Percentiles rank a stretch among this genome's conserved stretches.
Evolutionary conservation across 768 basidiomycete genomes (phyloP).

Genomic region (Leucocoprinus birnbaumii): DNA sequence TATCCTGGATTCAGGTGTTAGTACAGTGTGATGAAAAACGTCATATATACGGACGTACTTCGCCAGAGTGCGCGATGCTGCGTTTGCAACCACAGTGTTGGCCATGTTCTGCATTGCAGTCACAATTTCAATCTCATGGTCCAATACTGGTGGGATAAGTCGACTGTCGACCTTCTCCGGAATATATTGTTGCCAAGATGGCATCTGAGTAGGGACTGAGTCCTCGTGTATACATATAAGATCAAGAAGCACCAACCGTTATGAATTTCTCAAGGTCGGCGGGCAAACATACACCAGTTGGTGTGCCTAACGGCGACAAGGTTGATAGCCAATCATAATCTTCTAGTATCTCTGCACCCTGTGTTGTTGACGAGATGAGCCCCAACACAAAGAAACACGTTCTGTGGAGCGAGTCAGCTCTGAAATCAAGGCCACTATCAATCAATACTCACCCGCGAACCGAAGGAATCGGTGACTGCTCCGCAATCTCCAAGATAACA

Average conservation of each 20-base stretch:
- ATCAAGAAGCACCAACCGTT: conserved; percentile 70
- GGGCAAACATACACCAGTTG: conserved; percentile 91
- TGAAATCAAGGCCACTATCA: neutral
- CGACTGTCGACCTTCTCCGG: conserved; percentile 39
- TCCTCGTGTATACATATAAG: no score
- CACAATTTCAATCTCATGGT: conserved; percentile 79
- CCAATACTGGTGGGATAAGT: conserved; percentile 61
- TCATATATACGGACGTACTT: conserved; percentile 41
- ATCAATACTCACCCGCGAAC: conserved; percentile 74
- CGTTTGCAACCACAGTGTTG: conserved; percentile 94
- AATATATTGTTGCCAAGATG: conserved; percentile 53
- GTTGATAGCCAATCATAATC: conserved; percentile 95
- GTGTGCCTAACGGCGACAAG: conserved; percentile 76
- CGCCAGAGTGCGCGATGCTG: conserved; percentile 87
- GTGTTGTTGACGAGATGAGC: conserved; percentile 84
- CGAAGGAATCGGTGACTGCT: conserved; percentile 84
- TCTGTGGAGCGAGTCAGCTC: conserved; percentile 35
- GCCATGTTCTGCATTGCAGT: conserved; percentile 90
- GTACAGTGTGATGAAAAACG: neutral
- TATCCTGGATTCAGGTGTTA: conserved; percentile 43
- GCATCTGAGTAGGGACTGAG: conserved; percentile 45
- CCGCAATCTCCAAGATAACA: conserved; percentile 86
- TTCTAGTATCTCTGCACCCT: conserved; percentile 90
- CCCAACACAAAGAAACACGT: conserved; percentile 97
- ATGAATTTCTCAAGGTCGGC: conserved; percentile 79